These are phyloP conservation scores for Boletus semigastroideus DNA, from an alignment of 1,284 basidiomycete genomes.

Conservation along the genomic window DNA sequence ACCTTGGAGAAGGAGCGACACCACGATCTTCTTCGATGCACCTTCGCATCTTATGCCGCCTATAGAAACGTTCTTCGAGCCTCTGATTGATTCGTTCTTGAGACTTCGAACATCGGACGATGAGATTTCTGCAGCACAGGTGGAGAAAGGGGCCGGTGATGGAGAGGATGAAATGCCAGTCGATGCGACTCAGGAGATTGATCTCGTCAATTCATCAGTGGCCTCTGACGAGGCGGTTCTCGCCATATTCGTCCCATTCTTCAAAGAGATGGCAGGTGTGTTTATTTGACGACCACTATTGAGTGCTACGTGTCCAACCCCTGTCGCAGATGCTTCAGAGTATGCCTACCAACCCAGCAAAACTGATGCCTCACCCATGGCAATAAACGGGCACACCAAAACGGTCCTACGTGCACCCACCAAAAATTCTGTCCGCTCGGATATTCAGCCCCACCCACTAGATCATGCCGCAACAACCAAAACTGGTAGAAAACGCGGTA, in stretches of 20 bases:
- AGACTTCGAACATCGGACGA: slow-evolving; percentile 36
- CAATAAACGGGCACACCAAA: slow-evolving; percentile 17
- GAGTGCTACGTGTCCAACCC: slow-evolving; percentile 2
- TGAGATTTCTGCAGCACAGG: slow-evolving; percentile 24
- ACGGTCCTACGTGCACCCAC: slow-evolving; percentile 12
- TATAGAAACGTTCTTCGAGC: slow-evolving; percentile 71
- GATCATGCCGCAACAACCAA: slow-evolving; percentile 22
- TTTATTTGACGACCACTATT: background rate
- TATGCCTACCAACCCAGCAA: slow-evolving; percentile 23
- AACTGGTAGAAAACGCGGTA: slow-evolving; percentile 33
- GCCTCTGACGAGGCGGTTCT: slow-evolving; percentile 22
- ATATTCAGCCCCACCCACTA: slow-evolving; percentile 4
- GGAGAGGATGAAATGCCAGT: slow-evolving; percentile 49
- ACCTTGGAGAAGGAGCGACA: slow-evolving; percentile 41
- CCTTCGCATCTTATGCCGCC: slow-evolving; percentile 83
- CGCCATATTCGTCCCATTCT: slow-evolving; percentile 26
- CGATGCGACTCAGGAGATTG: slow-evolving; percentile 29
- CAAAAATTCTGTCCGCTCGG: slow-evolving; percentile 19
- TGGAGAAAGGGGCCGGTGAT: slow-evolving; percentile 27
- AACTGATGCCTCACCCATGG: slow-evolving; percentile 9
- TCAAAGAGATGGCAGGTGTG: slow-evolving; percentile 29
- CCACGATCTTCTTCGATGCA: slow-evolving; percentile 60
- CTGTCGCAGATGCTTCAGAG: slow-evolving; percentile 17
- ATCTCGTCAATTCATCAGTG: slow-evolving; percentile 8
- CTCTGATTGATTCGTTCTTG: slow-evolving; percentile 70